Percentiles rank a stretch among this genome's conserved stretches.
These are phyloP conservation scores for Blastobotrys proliferans DNA, from an alignment of 1,139 yeast species.

Conservation along the genomic window DNA sequence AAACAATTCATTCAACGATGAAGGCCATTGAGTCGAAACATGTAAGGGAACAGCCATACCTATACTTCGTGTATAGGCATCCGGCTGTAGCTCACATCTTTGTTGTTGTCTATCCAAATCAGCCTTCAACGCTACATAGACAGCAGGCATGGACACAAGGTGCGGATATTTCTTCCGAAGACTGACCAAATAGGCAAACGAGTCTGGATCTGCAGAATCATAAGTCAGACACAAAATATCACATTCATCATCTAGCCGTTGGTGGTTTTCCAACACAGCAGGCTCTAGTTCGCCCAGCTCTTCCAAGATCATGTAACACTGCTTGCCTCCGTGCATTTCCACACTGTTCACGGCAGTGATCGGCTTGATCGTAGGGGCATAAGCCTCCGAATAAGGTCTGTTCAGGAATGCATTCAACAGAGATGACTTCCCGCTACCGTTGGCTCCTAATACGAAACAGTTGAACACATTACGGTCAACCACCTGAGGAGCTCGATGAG, in stretches of 20 bases:
- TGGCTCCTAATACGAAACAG: constrained; percentile 82
- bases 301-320: constrained; percentile 83
- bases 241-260: constrained; percentile 75
- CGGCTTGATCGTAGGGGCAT: constrained; percentile 80
- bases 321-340: constrained; percentile 93
- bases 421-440: constrained; percentile 79
- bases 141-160: constrained; percentile 70
- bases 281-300: constrained; percentile 86
- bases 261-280: constrained; percentile 68
- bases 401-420: constrained; percentile 76
- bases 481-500: constrained; percentile 41
- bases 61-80: constrained; percentile 67
- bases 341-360: constrained; percentile 85
- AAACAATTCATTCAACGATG: constrained; percentile 79
- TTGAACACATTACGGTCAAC: constrained; percentile 86
- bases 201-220: constrained; percentile 94
- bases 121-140: constrained; percentile 89
- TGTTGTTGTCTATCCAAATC: constrained; percentile 95
- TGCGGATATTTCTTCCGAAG: constrained; percentile 54
- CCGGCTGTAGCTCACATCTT: constrained; percentile 80
- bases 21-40: constrained; percentile 83
- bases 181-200: constrained; percentile 77
- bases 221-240: constrained; percentile 87
- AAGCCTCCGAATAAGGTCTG: constrained; percentile 63
- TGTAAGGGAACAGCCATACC: constrained; percentile 77